Conservation (phyloP, 345 rosid species). For the Passiflora organensis region DNA sequence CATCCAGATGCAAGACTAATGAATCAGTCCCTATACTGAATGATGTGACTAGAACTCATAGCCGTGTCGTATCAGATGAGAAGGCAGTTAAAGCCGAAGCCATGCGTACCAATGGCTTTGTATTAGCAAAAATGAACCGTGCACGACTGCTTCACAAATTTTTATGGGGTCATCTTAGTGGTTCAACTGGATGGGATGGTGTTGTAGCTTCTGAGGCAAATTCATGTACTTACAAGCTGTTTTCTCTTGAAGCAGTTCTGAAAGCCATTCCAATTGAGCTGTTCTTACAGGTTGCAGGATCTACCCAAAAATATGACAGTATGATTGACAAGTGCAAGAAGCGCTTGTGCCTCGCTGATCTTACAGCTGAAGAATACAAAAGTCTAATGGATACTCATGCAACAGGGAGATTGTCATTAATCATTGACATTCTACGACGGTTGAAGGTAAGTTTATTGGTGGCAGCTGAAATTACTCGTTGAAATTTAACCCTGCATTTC, state of each 20-base stretch:
- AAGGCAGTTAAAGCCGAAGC: conserved; percentile 54
- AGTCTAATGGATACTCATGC: conserved; percentile 74
- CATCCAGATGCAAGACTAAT: conserved; percentile 41
- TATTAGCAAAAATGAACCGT: conserved; percentile 89
- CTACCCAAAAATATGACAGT: conserved; percentile 58
- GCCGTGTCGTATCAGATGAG: conserved; percentile 38
- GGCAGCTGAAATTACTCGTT: background rate
- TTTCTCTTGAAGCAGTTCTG: conserved; percentile 72
- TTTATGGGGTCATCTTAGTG: conserved; percentile 65
- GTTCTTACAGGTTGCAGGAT: conserved; percentile 82
- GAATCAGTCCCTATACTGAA: conserved; percentile 62
- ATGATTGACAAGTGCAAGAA: conserved; percentile 71
- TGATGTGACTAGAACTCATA: conserved; percentile 61
- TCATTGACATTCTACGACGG: conserved; percentile 73
- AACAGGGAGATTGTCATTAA: conserved; percentile 70
- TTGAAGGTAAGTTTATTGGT: conserved; percentile 56
- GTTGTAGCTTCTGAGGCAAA: conserved; percentile 33
- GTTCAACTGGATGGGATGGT: conserved; percentile 48
- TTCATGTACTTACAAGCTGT: conserved; percentile 39
- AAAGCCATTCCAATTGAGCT: conserved; percentile 78
- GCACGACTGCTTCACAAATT: conserved; percentile 75
- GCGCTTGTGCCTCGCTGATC: conserved; percentile 67
- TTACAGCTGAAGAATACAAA: conserved; percentile 61
- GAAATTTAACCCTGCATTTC: background rate
- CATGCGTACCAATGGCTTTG: conserved; percentile 93